Conservation (phyloP, 495 filamentous ascomycete genomes). For the Daldinia loculata region DNA sequence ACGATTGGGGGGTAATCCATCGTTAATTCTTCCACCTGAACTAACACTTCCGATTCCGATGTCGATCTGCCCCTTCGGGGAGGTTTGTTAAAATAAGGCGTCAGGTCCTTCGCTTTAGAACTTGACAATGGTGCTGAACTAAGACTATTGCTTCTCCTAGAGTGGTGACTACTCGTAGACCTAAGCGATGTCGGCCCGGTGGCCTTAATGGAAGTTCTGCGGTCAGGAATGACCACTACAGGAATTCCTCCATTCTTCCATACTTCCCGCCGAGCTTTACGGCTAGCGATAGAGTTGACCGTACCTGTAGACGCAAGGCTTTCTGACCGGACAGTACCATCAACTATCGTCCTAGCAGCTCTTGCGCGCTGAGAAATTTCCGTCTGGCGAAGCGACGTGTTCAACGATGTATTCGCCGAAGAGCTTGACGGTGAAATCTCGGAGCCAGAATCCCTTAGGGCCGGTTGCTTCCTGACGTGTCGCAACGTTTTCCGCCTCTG, state of each 20-base stretch:
- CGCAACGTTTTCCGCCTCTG: conserved; percentile 67
- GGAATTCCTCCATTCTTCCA: conserved; percentile 66
- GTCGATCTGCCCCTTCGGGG: conserved; percentile 53
- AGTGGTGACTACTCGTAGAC: conserved; percentile 61
- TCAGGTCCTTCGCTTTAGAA: conserved; percentile 47
- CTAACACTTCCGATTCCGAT: conserved; percentile 58
- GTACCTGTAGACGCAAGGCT: conserved; percentile 69
- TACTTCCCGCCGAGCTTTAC: conserved; percentile 64
- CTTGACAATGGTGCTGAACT: conserved; percentile 52
- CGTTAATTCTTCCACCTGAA: conserved; percentile 58
- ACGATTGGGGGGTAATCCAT: conserved; percentile 69
- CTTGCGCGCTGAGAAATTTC: conserved; percentile 42
- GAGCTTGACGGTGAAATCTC: conserved; percentile 62
- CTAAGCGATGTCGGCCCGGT: conserved; percentile 59
- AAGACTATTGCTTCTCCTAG: conserved; percentile 57
- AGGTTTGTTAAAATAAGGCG: conserved; percentile 47
- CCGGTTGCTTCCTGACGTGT: conserved; percentile 69
- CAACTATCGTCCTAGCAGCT: conserved; percentile 28
- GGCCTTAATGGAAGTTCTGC: conserved; percentile 70
- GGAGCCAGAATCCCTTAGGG: conserved; percentile 61
- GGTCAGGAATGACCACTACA: conserved; percentile 76
- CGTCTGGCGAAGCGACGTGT: conserved; percentile 44
- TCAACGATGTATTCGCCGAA: conserved; percentile 50
- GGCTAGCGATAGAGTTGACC: conserved; percentile 61
- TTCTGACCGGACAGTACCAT: conserved; percentile 55